Evolutionary conservation across 2,329 filamentous ascomycete genomes (phyloP).

Genomic region (Nemania sp.): DNA sequence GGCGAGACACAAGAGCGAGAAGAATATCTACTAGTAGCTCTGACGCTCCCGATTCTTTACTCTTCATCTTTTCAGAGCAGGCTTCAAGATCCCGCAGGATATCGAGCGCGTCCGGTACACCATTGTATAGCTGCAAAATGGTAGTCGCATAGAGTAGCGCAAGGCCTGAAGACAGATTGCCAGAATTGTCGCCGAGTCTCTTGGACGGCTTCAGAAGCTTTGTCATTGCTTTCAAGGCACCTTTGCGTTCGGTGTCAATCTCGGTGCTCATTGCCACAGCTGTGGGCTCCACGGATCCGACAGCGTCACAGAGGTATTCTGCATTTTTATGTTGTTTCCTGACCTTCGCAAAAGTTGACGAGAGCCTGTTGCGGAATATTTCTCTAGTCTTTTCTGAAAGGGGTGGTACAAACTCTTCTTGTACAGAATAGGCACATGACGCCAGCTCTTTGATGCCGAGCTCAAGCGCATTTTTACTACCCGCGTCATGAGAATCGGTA

Average conservation of each 20-base stretch:
- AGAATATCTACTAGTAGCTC: constrained; percentile 84
- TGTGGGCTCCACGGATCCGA: constrained; percentile 56
- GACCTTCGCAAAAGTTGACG: constrained; percentile 61
- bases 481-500: constrained; percentile 36
- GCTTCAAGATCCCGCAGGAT: constrained; percentile 80
- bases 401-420: constrained; percentile 46
- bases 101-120: constrained; percentile 81
- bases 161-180: constrained; percentile 61
- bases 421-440: constrained; percentile 57
- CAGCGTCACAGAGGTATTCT: constrained; percentile 55
- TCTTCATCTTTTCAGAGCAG: constrained; percentile 69
- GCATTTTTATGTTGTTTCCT: constrained; percentile 58
- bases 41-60: constrained; percentile 60
- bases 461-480: constrained; percentile 44
- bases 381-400: constrained; percentile 58
- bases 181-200: constrained; percentile 42
- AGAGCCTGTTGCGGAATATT: constrained; percentile 59
- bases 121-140: constrained; percentile 86
- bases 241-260: constrained; percentile 55
- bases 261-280: constrained; percentile 59
- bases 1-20: constrained; percentile 84
- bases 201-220: constrained; percentile 52
- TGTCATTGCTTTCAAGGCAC: constrained; percentile 56
- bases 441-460: constrained; percentile 56
- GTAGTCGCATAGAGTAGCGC: constrained; percentile 82